Conservation (phyloP, 2,329 filamentous ascomycete genomes). For the Stachybotrys elegans region DNA sequence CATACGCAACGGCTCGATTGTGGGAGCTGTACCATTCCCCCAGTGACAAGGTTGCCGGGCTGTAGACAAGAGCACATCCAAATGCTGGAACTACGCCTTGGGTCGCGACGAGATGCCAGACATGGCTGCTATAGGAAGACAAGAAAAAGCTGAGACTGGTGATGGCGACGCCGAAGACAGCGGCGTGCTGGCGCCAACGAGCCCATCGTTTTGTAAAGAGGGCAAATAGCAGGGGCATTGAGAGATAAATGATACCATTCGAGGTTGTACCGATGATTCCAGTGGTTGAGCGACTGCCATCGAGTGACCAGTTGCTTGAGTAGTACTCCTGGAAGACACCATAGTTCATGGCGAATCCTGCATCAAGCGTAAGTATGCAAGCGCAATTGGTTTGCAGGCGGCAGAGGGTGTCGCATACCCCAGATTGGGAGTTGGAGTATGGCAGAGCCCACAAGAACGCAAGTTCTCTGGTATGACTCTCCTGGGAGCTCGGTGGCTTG, state of each 20-base stretch:
- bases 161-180: constrained; percentile 7
- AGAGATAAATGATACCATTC: constrained; percentile 13
- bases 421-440: neutral
- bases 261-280: constrained; percentile 13
- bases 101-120: constrained; percentile 11
- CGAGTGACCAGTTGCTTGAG: constrained; percentile 6
- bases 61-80: constrained; percentile 11
- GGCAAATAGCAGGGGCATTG: constrained; percentile 13
- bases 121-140: constrained; percentile 8
- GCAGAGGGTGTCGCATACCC: neutral
- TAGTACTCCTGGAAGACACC: constrained; percentile 15
- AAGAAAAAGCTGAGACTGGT: constrained; percentile 9
- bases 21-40: constrained; percentile 12
- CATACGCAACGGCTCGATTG: constrained; percentile 12
- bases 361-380: neutral
- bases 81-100: constrained; percentile 10
- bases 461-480: neutral
- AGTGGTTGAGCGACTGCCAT: constrained; percentile 7
- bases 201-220: constrained; percentile 11
- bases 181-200: constrained; percentile 7
- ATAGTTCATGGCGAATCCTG: constrained; percentile 13
- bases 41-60: constrained; percentile 10
- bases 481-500: too few species aligned
- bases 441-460: neutral
- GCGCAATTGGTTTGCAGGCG: neutral